These are phyloP conservation scores for Tritrichomonas foetus DNA, from an alignment of 208 protist genomes.

Conservation along the genomic window DNA sequence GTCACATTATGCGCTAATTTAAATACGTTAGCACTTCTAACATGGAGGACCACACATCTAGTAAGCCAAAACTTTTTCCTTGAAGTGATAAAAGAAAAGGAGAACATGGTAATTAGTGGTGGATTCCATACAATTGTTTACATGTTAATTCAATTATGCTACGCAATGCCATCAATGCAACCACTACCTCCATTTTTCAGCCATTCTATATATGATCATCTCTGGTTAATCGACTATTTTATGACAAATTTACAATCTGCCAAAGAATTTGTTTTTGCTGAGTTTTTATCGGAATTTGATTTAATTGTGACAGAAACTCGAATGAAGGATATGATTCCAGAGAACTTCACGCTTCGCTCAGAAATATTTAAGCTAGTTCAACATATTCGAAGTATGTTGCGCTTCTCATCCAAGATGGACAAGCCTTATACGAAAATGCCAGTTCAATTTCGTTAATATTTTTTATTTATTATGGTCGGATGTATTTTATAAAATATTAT, in stretches of 20 bases:
- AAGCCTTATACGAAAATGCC: too few relatives aligned
- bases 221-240: background rate
- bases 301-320: background rate
- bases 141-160: background rate
- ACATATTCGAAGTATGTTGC: too few relatives aligned
- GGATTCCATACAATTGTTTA: background rate
- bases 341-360: too few relatives aligned
- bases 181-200: background rate
- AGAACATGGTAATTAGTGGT: background rate
- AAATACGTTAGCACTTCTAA: background rate
- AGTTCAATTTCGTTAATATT: too few relatives aligned
- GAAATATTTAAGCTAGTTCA: too few relatives aligned
- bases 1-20: background rate
- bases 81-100: background rate
- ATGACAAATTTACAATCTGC: background rate
- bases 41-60: background rate
- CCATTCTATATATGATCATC: slow-evolving; percentile 13
- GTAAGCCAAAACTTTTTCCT: background rate
- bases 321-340: background rate
- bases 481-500: too few relatives aligned
- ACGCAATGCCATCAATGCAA: background rate
- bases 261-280: background rate
- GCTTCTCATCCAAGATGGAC: too few relatives aligned
- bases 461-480: too few relatives aligned
- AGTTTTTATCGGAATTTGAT: background rate